Conservation (phyloP, 331 rosid genomes). For the Arachis monticola region DNA sequence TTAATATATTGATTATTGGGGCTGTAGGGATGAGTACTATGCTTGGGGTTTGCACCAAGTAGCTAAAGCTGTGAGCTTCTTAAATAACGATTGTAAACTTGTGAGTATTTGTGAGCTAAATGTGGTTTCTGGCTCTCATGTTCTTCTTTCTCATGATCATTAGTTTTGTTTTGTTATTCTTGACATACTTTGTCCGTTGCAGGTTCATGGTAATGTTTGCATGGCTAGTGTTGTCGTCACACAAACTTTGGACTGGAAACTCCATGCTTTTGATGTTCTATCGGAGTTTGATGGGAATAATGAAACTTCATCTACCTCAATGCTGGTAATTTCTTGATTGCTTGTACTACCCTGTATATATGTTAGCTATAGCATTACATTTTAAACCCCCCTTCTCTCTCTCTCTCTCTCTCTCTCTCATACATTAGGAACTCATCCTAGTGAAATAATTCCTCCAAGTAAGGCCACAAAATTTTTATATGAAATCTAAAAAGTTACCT, state of each 20-base stretch:
- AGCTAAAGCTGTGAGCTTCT: conserved; percentile 98
- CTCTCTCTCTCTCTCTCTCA: conserved; percentile 6
- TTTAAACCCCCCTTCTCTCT: background rate
- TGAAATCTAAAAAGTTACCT: conserved; percentile 2
- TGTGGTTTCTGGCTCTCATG: background rate
- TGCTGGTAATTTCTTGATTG: conserved; percentile 75
- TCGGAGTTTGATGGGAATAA: conserved; percentile 82
- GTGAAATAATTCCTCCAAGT: conserved; percentile 21
- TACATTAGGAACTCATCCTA: conserved; percentile 13
- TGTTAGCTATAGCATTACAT: conserved; percentile 30
- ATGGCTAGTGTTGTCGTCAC: conserved; percentile 96
- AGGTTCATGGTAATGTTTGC: conserved; percentile 97
- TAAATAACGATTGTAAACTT: conserved; percentile 96
- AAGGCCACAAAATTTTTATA: conserved; percentile 9
- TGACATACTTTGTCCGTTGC: conserved; percentile 40
- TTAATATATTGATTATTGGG: conserved; percentile 22
- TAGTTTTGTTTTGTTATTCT: conserved; percentile 4
- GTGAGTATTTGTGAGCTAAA: conserved; percentile 58
- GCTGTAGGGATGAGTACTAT: conserved; percentile 89
- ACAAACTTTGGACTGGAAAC: conserved; percentile 96
- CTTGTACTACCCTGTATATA: conserved; percentile 11
- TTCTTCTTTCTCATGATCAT: conserved; percentile 16
- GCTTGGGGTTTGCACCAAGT: conserved; percentile 96
- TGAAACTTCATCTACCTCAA: conserved; percentile 71
- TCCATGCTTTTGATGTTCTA: conserved; percentile 95